Evolutionary conservation across 129 eudicot genomes (phyloP), one percentile per base, ranked within the genome.

Genomic region (Apium graveolens): DNA sequence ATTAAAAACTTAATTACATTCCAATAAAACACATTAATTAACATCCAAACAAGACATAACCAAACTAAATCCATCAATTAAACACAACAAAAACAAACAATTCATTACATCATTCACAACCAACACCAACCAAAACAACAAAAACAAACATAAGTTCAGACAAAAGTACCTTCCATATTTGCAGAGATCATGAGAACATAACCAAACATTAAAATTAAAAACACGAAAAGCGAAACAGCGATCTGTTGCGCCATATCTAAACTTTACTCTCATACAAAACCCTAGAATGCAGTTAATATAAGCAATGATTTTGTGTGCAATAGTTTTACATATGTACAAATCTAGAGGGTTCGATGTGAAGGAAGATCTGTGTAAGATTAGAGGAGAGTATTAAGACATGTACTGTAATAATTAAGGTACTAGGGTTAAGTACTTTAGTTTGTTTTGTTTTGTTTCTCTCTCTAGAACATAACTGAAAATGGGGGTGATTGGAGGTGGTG

Each of bases 131-230:
- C 9, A 31, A 46, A 21, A 53, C 63, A 37, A 69, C 45, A 71
- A 3, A 70, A 5, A 37, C 20, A 70, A 16, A 37, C 46, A 38
- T 37, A 6, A 53, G 11, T 49, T 0, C 0, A 69, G 5, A 24
- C n/a, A n/a, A 71, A 71, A 27, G 37, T 20, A 75, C 78, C 78
- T 75, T 75, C 78, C 78, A 75, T 51, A 34, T 75, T 75, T 2
- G 78, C 68, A 48, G 78, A 75, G n/a, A 75, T 31, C 68, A 49
- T 18, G 20, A 51, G 43, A 9, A 75, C 2, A 9, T 13, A 66
- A 32, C 20, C 68, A 49, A 75, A 75, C 78, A 18, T 1, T 12
- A 49, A 27, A 26, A 75, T 31, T 7, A 75, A 34, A 42, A n/a
- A 75, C 24, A 46, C 41, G 5, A 75, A 39, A 49, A 39, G 41